A percentile compares a stretch with the other conserved stretches of the same genome.
These are phyloP conservation scores for Porcisia hertigi DNA, from an alignment of 208 protist species.

Conservation along the genomic window DNA sequence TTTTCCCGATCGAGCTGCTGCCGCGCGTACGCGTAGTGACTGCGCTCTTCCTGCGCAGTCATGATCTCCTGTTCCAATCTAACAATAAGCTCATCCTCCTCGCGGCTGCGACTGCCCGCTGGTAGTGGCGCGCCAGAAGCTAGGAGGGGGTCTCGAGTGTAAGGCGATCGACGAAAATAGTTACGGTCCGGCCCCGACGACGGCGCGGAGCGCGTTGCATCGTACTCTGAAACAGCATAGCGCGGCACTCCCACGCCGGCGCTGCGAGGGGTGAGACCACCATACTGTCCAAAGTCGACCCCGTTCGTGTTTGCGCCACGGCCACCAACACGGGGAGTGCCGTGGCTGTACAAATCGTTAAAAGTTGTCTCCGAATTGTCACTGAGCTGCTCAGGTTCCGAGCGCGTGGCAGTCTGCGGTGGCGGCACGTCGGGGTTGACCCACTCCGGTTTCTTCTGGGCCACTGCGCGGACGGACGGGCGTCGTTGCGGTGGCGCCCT, in stretches of 20 bases:
- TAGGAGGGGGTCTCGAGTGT: neutral
- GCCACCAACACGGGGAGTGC: neutral
- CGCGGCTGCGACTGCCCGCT: constrained; percentile 16
- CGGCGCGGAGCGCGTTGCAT: constrained; percentile 29
- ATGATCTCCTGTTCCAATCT: constrained; percentile 79
- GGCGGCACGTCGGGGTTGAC: constrained; percentile 33
- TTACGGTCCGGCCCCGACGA: constrained; percentile 36
- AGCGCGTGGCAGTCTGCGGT: constrained; percentile 3
- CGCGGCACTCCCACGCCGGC: constrained; percentile 17
- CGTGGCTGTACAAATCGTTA: constrained; percentile 7
- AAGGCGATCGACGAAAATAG: constrained; percentile 51
- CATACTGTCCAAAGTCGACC: constrained; percentile 20
- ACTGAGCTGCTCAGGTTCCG: neutral
- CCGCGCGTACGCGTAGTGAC: constrained; percentile 55
- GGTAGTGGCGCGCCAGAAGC: neutral
- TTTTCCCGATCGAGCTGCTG: constrained; percentile 78
- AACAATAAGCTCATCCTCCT: constrained; percentile 70
- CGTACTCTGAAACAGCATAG: constrained; percentile 36
- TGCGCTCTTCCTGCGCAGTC: constrained; percentile 78
- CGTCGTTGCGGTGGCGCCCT: constrained; percentile 9
- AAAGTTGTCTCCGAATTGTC: constrained; percentile 1
- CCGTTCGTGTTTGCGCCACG: constrained; percentile 13
- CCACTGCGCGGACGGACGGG: constrained; percentile 4
- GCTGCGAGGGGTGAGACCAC: constrained; percentile 22
- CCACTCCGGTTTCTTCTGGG: constrained; percentile 39